Conservation (phyloP, 805 yeast genomes). For the Ogataea pignaliae region DNA sequence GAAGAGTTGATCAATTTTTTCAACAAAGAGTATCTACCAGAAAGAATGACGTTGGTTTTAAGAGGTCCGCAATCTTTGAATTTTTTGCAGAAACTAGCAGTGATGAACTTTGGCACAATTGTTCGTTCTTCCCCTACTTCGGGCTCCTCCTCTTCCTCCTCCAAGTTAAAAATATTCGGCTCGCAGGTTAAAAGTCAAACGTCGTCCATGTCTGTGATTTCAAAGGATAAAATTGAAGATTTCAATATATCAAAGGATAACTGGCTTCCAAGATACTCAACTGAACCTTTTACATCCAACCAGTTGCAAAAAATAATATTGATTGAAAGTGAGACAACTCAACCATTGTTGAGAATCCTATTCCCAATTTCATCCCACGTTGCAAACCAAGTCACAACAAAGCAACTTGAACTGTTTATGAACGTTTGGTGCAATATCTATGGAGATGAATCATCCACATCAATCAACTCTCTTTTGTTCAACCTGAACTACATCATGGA, state of each 20-base stretch:
- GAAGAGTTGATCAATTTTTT: conserved; percentile 37
- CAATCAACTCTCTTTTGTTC: conserved; percentile 41
- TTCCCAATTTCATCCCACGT: conserved; percentile 28
- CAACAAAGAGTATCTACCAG: conserved; percentile 37
- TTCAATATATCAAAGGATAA: conserved; percentile 6
- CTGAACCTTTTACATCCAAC: conserved; percentile 17
- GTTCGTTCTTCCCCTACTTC: background rate
- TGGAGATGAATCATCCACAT: conserved; percentile 57
- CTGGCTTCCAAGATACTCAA: conserved; percentile 23
- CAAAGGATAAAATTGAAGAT: background rate
- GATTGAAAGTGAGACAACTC: conserved; percentile 29
- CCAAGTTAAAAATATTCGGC: background rate
- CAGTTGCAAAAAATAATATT: conserved; percentile 30
- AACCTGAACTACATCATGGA: conserved; percentile 31
- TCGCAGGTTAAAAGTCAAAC: background rate
- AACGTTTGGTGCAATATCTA: conserved; percentile 51
- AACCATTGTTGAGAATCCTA: conserved; percentile 38
- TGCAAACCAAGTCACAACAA: conserved; percentile 8
- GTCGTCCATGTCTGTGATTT: too few relatives aligned
- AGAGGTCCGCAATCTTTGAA: conserved; percentile 66
- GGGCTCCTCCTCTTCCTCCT: background rate
- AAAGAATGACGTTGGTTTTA: conserved; percentile 53
- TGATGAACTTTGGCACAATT: conserved; percentile 38
- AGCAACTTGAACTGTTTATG: conserved; percentile 29
- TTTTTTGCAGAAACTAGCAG: conserved; percentile 47